Evolutionary conservation across 106 monocot genomes (phyloP), one percentile per base, ranked within the genome.

Genomic region (Apostasia ramifera): DNA sequence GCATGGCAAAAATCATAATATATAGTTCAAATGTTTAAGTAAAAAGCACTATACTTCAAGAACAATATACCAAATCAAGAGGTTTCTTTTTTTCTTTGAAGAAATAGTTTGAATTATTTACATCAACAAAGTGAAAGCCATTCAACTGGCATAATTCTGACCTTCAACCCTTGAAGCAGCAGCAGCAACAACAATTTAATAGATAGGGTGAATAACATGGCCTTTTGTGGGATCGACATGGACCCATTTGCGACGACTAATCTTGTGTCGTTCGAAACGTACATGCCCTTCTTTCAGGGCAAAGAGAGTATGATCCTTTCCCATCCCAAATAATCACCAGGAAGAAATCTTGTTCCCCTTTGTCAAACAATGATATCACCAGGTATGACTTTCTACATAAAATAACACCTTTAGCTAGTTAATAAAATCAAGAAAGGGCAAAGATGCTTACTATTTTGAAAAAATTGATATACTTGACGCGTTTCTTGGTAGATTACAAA

Each of bases 361-460:
- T 97, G 97, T 3, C 97, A 84, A 70, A 97, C 89, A 66, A 97
- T 92, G 66, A 97, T 97, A 68, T 97, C 92, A 1, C 97, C 97
- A 37, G 92, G 92, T 73, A 87, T 89, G 47, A 97, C 92, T 73
- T 78, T 92, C 97, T 97, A 74, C 71, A 8, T 61, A 61, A 40
- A 41, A 41, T 61, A 2, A 52, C 50, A 47, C 15, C 38, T 14
- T 14, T 12, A 13, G 4, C 1, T 13, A 4, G 14, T 1, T 56
- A 13, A 14, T 7, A 49, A 1, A 8, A 65, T 6, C 46, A 48
- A 49, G 38, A 11, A 44, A 44, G 9, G 38, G 37, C 43, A 43
- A 44, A 62, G 1, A 62, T 12, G 6, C 44, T 44, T 8, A 58
- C 39, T 2, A 26, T 39, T 4, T 58, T 26, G 26, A 26, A 26